Evolutionary conservation across 345 rosid genomes (phyloP).

Genomic region (Lenwebbia sp.): DNA sequence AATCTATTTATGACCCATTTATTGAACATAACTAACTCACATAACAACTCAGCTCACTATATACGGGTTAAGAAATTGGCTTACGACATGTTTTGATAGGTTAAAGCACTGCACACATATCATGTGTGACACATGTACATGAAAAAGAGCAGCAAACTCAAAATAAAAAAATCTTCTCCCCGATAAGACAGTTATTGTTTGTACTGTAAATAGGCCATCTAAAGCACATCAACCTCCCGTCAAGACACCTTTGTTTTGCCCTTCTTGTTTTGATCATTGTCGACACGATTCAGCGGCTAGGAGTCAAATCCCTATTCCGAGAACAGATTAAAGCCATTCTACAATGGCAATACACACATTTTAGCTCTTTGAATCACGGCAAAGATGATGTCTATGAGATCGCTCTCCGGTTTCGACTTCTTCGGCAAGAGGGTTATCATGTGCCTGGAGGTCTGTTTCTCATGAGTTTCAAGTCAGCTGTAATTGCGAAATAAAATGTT

Average conservation of each 20-base stretch:
- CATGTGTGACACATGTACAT: too few relatives aligned
- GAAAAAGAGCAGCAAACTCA: too few relatives aligned
- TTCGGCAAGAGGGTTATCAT: conserved; percentile 20
- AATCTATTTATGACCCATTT: too few relatives aligned
- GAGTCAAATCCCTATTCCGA: conserved; percentile 14
- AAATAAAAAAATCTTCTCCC: too few relatives aligned
- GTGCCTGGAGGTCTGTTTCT: conserved; percentile 11
- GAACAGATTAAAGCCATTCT: conserved; percentile 27
- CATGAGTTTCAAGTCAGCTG: background rate
- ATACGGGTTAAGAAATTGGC: too few relatives aligned
- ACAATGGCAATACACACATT: background rate
- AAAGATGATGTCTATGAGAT: conserved; percentile 6
- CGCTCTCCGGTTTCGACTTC: conserved; percentile 25
- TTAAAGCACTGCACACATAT: too few relatives aligned
- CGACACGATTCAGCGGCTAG: conserved; percentile 33
- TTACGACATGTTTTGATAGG: too few relatives aligned
- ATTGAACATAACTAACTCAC: too few relatives aligned
- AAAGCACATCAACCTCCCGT: background rate
- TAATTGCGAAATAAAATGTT: background rate
- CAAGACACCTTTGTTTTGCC: background rate
- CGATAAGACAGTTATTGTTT: too few relatives aligned
- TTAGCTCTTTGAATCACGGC: background rate
- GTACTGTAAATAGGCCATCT: too few relatives aligned
- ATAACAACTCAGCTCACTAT: too few relatives aligned
- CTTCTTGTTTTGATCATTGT: conserved; percentile 12